Evolutionary conservation across 306 rosid species (phyloP).

Genomic region (Purshia tridentata): DNA sequence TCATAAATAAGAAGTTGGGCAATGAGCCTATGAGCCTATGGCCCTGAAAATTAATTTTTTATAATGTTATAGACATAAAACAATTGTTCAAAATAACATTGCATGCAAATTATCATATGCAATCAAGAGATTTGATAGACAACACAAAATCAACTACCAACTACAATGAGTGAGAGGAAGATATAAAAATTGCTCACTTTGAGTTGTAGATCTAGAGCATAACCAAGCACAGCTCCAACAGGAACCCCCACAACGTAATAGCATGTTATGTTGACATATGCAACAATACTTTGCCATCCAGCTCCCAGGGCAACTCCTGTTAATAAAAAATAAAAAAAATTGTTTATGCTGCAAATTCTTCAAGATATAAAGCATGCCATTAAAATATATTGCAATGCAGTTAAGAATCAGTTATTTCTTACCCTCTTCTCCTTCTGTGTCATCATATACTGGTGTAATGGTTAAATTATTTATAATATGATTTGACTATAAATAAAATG

Average conservation of each 20-base stretch:
- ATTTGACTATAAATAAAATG: neutral
- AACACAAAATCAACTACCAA: neutral
- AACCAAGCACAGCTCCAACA: constrained; percentile 45
- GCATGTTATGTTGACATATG: constrained; percentile 55
- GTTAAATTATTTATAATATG: neutral
- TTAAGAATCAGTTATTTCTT: too few relatives aligned
- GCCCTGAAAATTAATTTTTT: too few relatives aligned
- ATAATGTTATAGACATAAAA: too few relatives aligned
- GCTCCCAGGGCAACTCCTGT: constrained; percentile 65
- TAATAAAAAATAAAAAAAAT: neutral
- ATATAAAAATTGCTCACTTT: constrained; percentile 24
- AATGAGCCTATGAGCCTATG: too few relatives aligned
- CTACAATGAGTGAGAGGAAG: neutral
- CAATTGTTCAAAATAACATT: too few relatives aligned
- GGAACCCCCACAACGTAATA: constrained; percentile 57
- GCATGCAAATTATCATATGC: too few relatives aligned
- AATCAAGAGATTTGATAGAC: too few relatives aligned
- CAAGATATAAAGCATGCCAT: too few relatives aligned
- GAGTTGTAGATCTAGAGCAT: constrained; percentile 34
- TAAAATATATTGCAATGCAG: too few relatives aligned
- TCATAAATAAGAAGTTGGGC: too few relatives aligned
- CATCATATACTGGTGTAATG: too few relatives aligned
- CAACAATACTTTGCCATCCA: constrained; percentile 56
- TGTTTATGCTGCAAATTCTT: neutral
- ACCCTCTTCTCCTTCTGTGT: too few relatives aligned